phyloP scores from a whole-genome alignment of 768 basidiomycete genomes.

The Mycena amicta region DNA sequence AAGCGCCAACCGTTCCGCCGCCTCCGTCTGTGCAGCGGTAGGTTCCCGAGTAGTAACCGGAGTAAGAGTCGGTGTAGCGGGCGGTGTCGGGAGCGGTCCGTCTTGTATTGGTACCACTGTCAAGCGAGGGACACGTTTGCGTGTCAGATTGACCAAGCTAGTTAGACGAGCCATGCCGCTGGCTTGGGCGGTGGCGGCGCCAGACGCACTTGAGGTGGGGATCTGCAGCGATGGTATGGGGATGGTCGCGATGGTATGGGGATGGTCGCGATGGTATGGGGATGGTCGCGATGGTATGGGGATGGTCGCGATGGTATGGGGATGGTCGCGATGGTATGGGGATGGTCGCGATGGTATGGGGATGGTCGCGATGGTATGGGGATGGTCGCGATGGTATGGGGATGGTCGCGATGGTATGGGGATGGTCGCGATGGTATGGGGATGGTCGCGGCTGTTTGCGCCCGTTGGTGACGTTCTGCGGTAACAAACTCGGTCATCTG shows the following conservation, averaged over 20 bases:
- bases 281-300: no score
- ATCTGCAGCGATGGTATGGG: no score
- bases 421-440: no score
- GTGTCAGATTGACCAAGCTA: neutral
- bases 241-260: no score
- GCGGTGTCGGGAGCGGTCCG: neutral
- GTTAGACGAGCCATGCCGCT: neutral
- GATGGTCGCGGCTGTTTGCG: no score
- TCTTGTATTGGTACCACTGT: neutral
- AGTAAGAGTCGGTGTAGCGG: neutral
- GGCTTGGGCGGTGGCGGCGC: conserved; percentile 2
- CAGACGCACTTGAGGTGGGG: neutral
- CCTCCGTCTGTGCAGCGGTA: neutral
- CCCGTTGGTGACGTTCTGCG: neutral
- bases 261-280: no score
- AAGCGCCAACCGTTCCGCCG: neutral
- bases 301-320: no score
- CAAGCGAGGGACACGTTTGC: neutral
- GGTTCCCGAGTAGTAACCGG: neutral
- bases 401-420: no score
- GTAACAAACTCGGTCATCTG: conserved; percentile 1
- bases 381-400: no score
- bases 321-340: no score
- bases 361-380: no score
- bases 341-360: no score